These are phyloP conservation scores for Hippophae gyantsensis DNA, from an alignment of 306 rosid species.

Conservation along the genomic window DNA sequence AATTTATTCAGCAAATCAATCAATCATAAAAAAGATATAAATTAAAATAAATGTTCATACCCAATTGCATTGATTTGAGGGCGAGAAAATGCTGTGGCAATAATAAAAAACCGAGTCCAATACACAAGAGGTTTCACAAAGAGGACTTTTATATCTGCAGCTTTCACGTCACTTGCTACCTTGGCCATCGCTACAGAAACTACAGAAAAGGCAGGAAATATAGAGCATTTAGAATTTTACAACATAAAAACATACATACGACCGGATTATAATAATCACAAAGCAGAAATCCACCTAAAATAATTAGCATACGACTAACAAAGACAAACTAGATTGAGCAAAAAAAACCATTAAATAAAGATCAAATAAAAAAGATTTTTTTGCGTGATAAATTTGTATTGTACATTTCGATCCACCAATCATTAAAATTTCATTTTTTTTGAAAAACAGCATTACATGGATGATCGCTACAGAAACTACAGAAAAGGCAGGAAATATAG, in stretches of 20 bases:
- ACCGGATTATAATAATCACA: background rate
- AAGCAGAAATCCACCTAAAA: background rate
- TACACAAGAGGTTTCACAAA: conserved; percentile 97
- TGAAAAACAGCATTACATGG: too few relatives aligned
- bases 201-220: conserved; percentile 25
- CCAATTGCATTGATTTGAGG: conserved; percentile 85
- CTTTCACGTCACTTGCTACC: conserved; percentile 88
- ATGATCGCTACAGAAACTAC: conserved; percentile 69
- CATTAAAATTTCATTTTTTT: too few relatives aligned
- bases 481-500: conserved; percentile 20
- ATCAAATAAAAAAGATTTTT: too few relatives aligned
- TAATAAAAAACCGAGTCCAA: conserved; percentile 89
- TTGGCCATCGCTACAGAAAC: conserved; percentile 88
- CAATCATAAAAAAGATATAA: conserved; percentile 13
- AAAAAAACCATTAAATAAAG: too few relatives aligned
- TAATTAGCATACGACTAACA: background rate
- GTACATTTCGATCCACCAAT: too few relatives aligned
- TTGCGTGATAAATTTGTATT: too few relatives aligned
- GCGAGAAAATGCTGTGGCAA: conserved; percentile 88
- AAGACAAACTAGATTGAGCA: too few relatives aligned
- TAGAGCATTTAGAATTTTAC: conserved; percentile 13
- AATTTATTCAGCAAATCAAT: conserved; percentile 8
- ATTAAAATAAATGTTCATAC: conserved; percentile 23
- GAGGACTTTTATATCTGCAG: conserved; percentile 77
- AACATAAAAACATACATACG: conserved; percentile 4